Evolutionary conservation across 768 basidiomycete species (phyloP).

Genomic region (Pleurotus citrinopileatus): DNA sequence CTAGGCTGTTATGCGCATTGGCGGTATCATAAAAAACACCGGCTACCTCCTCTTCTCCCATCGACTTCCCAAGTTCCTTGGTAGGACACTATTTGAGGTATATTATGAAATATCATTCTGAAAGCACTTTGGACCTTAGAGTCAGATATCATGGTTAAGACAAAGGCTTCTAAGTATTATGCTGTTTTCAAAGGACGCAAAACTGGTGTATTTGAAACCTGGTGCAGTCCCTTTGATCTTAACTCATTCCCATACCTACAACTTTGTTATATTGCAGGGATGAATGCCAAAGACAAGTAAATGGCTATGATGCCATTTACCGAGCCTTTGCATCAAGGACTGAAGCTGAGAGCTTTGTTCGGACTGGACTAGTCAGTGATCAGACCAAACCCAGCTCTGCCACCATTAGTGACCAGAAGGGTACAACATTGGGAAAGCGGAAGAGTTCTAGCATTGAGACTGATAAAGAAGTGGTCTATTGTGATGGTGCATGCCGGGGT

Average conservation of each 20-base stretch:
- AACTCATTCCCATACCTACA: neutral
- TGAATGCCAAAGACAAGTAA: slow-evolving; percentile 68
- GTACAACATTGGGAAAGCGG: slow-evolving; percentile 24
- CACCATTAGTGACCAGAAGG: too few relatives aligned
- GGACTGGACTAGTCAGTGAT: slow-evolving; percentile 16
- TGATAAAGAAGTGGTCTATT: slow-evolving; percentile 56
- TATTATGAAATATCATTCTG: neutral
- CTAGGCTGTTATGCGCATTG: too few relatives aligned
- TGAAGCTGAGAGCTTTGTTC: slow-evolving; percentile 60
- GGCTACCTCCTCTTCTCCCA: too few relatives aligned
- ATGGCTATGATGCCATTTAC: slow-evolving; percentile 61
- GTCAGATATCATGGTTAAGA: neutral
- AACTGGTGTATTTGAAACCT: slow-evolving; percentile 68
- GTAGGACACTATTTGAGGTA: too few relatives aligned
- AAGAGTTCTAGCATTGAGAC: slow-evolving; percentile 28
- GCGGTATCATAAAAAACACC: too few relatives aligned
- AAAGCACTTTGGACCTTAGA: neutral
- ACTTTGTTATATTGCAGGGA: slow-evolving; percentile 41
- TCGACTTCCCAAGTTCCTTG: too few relatives aligned
- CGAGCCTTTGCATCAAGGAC: slow-evolving; percentile 61
- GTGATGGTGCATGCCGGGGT: slow-evolving; percentile 83
- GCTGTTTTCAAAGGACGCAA: slow-evolving; percentile 65
- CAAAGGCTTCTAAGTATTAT: slow-evolving; percentile 46
- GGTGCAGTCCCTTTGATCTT: slow-evolving; percentile 40
- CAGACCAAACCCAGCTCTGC: too few relatives aligned